Evolutionary conservation across 148 eudicot species (phyloP).

Genomic region (Agrostemma githago): DNA sequence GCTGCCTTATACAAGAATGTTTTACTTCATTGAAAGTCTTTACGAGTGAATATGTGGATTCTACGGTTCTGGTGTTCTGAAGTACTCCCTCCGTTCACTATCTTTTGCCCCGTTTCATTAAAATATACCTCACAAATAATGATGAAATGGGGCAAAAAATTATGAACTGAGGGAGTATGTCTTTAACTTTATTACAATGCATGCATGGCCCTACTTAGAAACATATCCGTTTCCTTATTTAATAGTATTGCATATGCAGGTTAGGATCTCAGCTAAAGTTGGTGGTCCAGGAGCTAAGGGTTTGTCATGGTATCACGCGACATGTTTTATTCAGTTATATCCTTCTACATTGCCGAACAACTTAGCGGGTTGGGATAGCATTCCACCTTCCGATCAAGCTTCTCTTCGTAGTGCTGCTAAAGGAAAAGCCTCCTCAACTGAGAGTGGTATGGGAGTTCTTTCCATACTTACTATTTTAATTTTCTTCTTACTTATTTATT

Average conservation of each 20-base stretch:
- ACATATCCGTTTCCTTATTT: not conserved
- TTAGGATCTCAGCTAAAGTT: constrained; percentile 81
- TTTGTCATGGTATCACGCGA: constrained; percentile 89
- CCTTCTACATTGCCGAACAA: constrained; percentile 55
- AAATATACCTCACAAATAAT: too few species aligned
- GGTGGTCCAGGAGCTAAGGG: constrained; percentile 70
- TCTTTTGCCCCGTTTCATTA: too few species aligned
- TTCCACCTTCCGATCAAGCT: constrained; percentile 60
- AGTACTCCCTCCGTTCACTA: too few species aligned
- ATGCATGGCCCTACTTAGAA: not conserved
- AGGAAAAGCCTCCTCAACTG: constrained; percentile 46
- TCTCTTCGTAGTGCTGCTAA: constrained; percentile 43
- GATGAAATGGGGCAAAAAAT: constrained; percentile 3
- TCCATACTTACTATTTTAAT: not conserved
- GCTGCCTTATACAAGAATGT: not conserved
- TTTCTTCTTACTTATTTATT: not conserved
- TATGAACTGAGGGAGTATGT: too few species aligned
- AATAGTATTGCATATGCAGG: constrained; percentile 36
- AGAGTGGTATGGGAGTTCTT: constrained; percentile 27
- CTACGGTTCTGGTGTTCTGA: not conserved
- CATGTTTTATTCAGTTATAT: constrained; percentile 54
- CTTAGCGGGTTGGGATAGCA: constrained; percentile 66
- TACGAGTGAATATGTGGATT: too few species aligned
- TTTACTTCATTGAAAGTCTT: not conserved
- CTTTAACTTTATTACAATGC: not conserved